Evolutionary conservation across 192 early-diverging fungal species (phyloP), one percentile per base, ranked within the genome.

Genomic region (Coemansia sp.): DNA sequence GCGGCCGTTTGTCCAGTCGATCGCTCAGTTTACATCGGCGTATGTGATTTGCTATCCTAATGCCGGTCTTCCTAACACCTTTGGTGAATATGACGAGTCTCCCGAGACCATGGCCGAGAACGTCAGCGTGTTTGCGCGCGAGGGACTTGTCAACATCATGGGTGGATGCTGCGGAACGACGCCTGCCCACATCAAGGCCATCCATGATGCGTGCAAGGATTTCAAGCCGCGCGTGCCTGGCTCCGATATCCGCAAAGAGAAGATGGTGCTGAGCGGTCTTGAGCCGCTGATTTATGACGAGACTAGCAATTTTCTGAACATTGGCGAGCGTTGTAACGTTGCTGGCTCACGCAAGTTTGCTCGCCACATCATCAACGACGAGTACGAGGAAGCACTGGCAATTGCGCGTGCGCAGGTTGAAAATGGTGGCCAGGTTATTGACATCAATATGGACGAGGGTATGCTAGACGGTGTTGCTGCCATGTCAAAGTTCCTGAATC

Each of bases 111-210:
- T 98, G 95, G 91, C 91, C 7, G 82, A 82, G 39, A 84, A 90
- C 51, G 89, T 98, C 39, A 81, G 82, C 44, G 85, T 82, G 9
- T 98, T 98, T 83, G 95, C 95, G 18, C 82, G 85, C 50, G 90
- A 94, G 27, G 93, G 93, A n/a, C 80, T 98, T 21, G 81, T 98
- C 41, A 96, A 93, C 66, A 95, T 98, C 80, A 76, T 98, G 21
- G 95, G 95, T 52, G 95, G 95, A 39, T 98, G 95, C 83, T 98
- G 95, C 61, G 95, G 95, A 66, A 94, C 93, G 17, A 98, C 95
- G 7, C 95, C 95, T 0, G 90, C 80, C 17, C 95, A 98, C 67
- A 96, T 98, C 61, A 86, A 88, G 59, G 91, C 90, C 41, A 82
- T 91, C 18, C 83, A 84, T 62, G 88, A 98, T 25, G 84, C 83